These are phyloP conservation scores for Scortechinia acanthostroma DNA, from an alignment of 2,329 filamentous ascomycete species.

Conservation along the genomic window DNA sequence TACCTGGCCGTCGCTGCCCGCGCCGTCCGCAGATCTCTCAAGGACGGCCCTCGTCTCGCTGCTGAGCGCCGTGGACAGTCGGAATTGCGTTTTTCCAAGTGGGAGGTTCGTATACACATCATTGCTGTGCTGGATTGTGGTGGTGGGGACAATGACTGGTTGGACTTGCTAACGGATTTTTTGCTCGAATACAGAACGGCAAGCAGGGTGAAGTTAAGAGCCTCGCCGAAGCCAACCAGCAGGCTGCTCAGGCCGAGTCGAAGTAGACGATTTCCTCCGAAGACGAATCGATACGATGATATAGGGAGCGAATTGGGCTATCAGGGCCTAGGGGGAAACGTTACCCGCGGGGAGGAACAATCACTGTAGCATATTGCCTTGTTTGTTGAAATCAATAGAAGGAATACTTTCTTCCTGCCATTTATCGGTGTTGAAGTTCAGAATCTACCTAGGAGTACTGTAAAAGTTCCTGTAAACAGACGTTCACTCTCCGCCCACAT, in stretches of 20 bases:
- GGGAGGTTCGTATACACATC: conserved; percentile 69
- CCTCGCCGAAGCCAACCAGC: conserved; percentile 50
- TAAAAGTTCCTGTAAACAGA: too few species aligned
- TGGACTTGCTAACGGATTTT: conserved; percentile 12
- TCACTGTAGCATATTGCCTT: too few species aligned
- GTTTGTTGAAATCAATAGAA: too few species aligned
- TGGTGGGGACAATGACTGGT: too few species aligned
- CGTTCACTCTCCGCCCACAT: too few species aligned
- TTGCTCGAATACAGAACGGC: conserved; percentile 65
- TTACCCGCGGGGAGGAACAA: too few species aligned
- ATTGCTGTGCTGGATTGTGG: conserved; percentile 9
- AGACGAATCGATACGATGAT: background rate
- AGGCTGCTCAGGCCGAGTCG: conserved; percentile 3
- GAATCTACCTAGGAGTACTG: too few species aligned
- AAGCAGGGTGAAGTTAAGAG: conserved; percentile 84
- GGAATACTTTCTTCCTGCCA: too few species aligned
- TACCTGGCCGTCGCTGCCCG: conserved; percentile 93
- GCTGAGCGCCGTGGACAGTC: conserved; percentile 86
- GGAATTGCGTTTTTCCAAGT: conserved; percentile 87
- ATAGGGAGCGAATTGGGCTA: too few species aligned
- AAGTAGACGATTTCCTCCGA: background rate
- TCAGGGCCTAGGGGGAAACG: too few species aligned
- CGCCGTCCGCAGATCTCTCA: conserved; percentile 90
- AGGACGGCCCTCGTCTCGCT: conserved; percentile 81
- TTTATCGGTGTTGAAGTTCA: too few species aligned